Conservation (phyloP, 805 yeast genomes). For the Myxozyma lipomycoides region DNA sequence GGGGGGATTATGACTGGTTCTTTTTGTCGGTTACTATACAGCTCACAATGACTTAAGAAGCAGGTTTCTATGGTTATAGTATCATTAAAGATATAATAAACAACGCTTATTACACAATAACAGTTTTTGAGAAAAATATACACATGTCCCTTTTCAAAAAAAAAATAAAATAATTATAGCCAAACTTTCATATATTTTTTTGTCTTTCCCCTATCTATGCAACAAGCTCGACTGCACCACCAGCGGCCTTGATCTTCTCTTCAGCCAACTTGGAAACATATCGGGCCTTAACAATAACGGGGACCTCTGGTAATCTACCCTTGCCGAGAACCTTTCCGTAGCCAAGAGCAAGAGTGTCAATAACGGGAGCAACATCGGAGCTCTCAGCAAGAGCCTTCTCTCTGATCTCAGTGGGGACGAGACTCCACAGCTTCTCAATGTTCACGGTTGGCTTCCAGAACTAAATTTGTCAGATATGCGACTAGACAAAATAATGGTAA, state of each 20-base stretch:
- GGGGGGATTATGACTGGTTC: no score
- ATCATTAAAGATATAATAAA: no score
- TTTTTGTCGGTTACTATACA: no score
- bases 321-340: slow-evolving; percentile 99
- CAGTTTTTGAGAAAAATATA: no score
- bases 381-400: slow-evolving; percentile 86
- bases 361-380: slow-evolving; percentile 94
- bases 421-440: slow-evolving; percentile 98
- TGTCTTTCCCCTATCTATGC: slow-evolving; percentile 58
- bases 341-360: slow-evolving; percentile 98
- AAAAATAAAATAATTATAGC: no score
- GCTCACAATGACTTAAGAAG: no score
- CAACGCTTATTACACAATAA: no score
- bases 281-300: slow-evolving; percentile 99
- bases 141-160: no score
- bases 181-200: no score
- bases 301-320: slow-evolving; percentile 97
- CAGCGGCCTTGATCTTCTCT: slow-evolving; percentile 99
- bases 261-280: slow-evolving; percentile 98
- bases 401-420: slow-evolving; percentile 89
- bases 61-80: no score
- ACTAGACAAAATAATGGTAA: neutral
- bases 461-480: no score
- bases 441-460: slow-evolving; percentile 93
- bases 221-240: slow-evolving; percentile 99